phyloP scores from a whole-genome alignment of 345 rosid genomes.

The Psidium friedrichsthalianum region DNA sequence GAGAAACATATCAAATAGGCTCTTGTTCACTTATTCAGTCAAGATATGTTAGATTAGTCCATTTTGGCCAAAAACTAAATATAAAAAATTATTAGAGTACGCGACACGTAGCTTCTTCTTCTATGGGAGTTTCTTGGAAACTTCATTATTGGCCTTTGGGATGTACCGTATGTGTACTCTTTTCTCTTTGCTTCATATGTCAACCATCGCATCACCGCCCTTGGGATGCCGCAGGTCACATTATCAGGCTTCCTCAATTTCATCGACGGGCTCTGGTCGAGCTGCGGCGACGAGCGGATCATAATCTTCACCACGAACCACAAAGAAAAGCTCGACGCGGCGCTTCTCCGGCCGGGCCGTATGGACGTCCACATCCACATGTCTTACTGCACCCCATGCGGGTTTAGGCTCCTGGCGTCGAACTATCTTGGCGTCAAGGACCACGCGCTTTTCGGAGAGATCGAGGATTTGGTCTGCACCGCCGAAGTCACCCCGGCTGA shows the following conservation, averaged over 20 bases:
- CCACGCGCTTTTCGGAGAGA: conserved; percentile 15
- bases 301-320: conserved; percentile 38
- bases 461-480: conserved; percentile 13
- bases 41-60: background rate
- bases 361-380: conserved; percentile 51
- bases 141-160: background rate
- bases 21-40: too few relatives aligned
- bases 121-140: background rate
- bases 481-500: conserved; percentile 40
- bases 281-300: conserved; percentile 40
- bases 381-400: conserved; percentile 28
- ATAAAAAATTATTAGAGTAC: background rate
- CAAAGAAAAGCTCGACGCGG: conserved; percentile 32
- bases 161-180: background rate
- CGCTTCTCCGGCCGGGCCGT: conserved; percentile 37
- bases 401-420: conserved; percentile 23
- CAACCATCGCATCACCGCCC: background rate
- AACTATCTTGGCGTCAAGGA: conserved; percentile 28
- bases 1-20: too few relatives aligned
- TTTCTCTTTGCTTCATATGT: background rate
- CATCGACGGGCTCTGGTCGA: conserved; percentile 40
- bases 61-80: background rate
- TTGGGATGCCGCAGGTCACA: conserved; percentile 13
- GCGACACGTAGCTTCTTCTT: background rate
- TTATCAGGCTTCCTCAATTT: conserved; percentile 37